These are phyloP conservation scores for Erodium texanum DNA, from an alignment of 441 rosid species.

Conservation along the genomic window DNA sequence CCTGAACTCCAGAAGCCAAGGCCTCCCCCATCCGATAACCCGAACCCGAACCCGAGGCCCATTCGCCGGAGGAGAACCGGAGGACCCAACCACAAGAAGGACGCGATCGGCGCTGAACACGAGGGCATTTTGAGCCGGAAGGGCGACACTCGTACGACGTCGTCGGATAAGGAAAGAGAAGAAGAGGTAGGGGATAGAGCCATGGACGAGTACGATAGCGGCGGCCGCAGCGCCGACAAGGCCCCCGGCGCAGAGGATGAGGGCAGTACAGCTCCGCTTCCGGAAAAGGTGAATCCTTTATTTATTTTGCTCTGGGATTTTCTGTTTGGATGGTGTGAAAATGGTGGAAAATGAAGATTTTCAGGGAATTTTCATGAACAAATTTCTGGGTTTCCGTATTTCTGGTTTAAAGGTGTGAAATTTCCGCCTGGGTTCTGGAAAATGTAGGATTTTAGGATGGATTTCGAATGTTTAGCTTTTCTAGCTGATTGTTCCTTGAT, in stretches of 20 bases:
- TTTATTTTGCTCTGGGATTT: not conserved
- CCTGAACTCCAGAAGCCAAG: constrained; percentile 39
- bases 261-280: constrained; percentile 74
- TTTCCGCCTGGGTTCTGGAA: no score
- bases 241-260: constrained; percentile 71
- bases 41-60: no score
- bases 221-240: constrained; percentile 52
- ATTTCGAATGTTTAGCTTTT: no score
- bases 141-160: constrained; percentile 18
- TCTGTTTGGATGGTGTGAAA: constrained; percentile 10
- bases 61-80: no score
- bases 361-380: no score
- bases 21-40: no score
- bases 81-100: constrained; percentile 5
- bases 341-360: constrained; percentile 5
- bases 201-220: constrained; percentile 69
- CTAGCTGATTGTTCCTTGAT: no score
- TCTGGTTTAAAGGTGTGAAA: no score
- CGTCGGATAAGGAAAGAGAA: constrained; percentile 16
- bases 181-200: constrained; percentile 24
- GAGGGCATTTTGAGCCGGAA: constrained; percentile 13
- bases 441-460: no score
- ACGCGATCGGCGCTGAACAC: constrained; percentile 22
- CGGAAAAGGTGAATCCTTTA: constrained; percentile 49
- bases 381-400: no score